Percentiles rank a stretch among this genome's conserved stretches.
Evolutionary conservation across 2,329 filamentous ascomycete species (phyloP).

Genomic region (Dissoconium aciculare): DNA sequence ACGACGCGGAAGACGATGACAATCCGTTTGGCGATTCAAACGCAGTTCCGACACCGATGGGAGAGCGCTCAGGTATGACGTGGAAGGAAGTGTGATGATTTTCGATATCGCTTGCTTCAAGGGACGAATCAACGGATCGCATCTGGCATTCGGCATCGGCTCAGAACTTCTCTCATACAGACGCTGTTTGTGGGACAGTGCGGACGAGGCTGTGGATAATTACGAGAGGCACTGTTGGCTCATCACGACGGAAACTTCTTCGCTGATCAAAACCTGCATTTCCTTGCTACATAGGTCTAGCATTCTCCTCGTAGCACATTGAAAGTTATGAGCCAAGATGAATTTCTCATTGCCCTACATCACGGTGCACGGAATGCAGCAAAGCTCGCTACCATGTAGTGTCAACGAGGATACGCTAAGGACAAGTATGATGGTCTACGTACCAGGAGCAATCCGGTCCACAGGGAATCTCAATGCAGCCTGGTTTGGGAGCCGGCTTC

Average conservation of each 20-base stretch:
- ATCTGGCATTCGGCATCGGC: too few species aligned
- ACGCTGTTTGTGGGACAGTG: too few species aligned
- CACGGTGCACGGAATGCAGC: constrained; percentile 17
- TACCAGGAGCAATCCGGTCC: constrained; percentile 14
- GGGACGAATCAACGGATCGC: background rate
- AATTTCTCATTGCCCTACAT: constrained; percentile 8
- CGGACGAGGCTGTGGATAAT: background rate
- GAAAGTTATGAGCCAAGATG: too few species aligned
- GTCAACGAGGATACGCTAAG: too few species aligned
- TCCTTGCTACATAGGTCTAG: too few species aligned
- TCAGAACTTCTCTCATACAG: too few species aligned
- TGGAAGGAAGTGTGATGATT: constrained; percentile 26
- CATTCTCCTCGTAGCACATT: too few species aligned
- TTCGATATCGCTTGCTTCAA: background rate
- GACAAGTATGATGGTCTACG: too few species aligned
- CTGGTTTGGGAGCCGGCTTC: constrained; percentile 12
- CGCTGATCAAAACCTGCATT: too few species aligned
- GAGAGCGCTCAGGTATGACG: constrained; percentile 16
- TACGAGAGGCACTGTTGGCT: background rate
- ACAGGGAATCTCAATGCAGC: constrained; percentile 16
- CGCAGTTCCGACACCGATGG: constrained; percentile 42
- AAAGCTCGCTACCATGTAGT: constrained; percentile 14
- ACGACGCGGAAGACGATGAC: constrained; percentile 61
- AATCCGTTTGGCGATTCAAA: constrained; percentile 79
- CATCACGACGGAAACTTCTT: too few species aligned